Conservation (phyloP, 176 grass and related monocot genomes). For the Aegilops longissima region DNA sequence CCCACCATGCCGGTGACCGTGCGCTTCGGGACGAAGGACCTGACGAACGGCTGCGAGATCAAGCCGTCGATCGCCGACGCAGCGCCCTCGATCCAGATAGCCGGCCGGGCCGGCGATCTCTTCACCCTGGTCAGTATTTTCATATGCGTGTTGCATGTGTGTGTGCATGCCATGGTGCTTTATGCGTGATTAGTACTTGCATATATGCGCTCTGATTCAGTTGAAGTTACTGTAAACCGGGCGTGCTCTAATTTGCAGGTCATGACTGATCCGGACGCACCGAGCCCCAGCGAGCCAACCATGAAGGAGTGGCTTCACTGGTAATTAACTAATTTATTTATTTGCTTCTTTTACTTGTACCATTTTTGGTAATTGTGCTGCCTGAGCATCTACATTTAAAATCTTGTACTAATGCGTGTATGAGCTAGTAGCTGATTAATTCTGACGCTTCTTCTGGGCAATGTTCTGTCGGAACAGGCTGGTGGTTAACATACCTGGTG, state of each 20-base stretch:
- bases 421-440: slow-evolving; percentile 26
- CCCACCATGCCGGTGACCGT: slow-evolving; percentile 54
- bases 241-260: slow-evolving; percentile 25
- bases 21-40: slow-evolving; percentile 53
- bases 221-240: neutral
- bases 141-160: too few relatives aligned
- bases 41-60: slow-evolving; percentile 67
- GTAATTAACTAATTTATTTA: slow-evolving; percentile 28
- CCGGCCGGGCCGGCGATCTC: slow-evolving; percentile 41
- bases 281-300: slow-evolving; percentile 73
- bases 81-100: slow-evolving; percentile 45
- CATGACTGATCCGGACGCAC: slow-evolving; percentile 82
- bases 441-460: neutral
- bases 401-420: neutral
- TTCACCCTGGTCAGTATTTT: slow-evolving; percentile 56
- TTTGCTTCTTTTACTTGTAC: too few relatives aligned
- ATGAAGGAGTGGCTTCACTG: slow-evolving; percentile 84
- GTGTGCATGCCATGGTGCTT: neutral
- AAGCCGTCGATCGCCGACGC: slow-evolving; percentile 42
- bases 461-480: slow-evolving; percentile 36
- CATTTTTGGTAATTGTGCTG: neutral
- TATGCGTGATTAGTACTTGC: neutral
- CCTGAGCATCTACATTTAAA: neutral
- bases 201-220: neutral
- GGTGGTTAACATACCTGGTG: slow-evolving; percentile 86